These are phyloP conservation scores for Sporothrix dimorphospora DNA, from an alignment of 2,329 filamentous ascomycete species.

Conservation along the genomic window DNA sequence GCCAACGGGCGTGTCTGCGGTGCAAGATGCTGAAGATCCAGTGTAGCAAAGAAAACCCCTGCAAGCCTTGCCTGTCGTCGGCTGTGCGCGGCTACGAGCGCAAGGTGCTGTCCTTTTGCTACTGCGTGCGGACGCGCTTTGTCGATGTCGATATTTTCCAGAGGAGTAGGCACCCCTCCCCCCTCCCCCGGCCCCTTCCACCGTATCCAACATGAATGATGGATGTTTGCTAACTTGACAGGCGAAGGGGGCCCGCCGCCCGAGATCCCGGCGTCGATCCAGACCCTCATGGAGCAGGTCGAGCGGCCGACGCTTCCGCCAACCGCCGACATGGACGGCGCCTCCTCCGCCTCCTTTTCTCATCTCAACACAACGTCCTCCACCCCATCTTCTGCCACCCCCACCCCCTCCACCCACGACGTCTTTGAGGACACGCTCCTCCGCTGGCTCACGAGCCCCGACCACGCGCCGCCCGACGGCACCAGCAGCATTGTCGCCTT, in stretches of 20 bases:
- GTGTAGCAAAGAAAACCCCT: slow-evolving; percentile 39
- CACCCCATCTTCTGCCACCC: background rate
- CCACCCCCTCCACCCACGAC: slow-evolving; percentile 6
- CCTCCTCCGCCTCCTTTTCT: background rate
- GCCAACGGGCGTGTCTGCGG: slow-evolving; percentile 38
- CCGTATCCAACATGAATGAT: too few relatives aligned
- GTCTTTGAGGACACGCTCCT: slow-evolving; percentile 38
- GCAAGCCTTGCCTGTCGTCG: slow-evolving; percentile 38
- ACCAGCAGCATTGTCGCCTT: slow-evolving; percentile 39
- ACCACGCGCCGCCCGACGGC: slow-evolving; percentile 36
- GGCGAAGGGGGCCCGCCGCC: slow-evolving; percentile 22
- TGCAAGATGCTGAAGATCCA: slow-evolving; percentile 41
- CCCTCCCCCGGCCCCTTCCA: background rate
- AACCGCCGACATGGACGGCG: background rate
- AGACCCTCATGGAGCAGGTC: slow-evolving; percentile 30
- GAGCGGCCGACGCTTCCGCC: slow-evolving; percentile 25
- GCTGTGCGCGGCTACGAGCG: slow-evolving; percentile 37
- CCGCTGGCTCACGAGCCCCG: slow-evolving; percentile 38
- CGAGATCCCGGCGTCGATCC: slow-evolving; percentile 31
- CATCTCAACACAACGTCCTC: background rate
- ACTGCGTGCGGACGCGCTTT: slow-evolving; percentile 39
- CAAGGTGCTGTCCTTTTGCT: slow-evolving; percentile 39
- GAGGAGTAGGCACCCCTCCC: too few relatives aligned
- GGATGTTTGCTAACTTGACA: background rate
- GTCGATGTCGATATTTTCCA: slow-evolving; percentile 40